These are phyloP conservation scores for Fusarium sp. DNA, from an alignment of 2,329 filamentous ascomycete species.

Conservation along the genomic window DNA sequence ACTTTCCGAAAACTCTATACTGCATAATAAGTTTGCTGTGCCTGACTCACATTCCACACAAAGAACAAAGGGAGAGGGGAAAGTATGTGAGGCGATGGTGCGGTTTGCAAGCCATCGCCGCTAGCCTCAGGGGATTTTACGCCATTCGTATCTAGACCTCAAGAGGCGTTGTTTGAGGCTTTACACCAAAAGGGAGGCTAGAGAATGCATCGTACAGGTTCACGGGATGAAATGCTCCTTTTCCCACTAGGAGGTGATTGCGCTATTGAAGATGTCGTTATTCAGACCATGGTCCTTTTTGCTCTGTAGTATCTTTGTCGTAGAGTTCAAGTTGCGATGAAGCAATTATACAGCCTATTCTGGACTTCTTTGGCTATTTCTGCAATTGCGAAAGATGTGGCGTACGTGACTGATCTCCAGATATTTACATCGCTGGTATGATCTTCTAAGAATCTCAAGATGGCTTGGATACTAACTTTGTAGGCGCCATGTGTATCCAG, in stretches of 20 bases:
- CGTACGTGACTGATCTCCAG: slow-evolving; percentile 58
- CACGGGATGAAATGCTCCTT: slow-evolving; percentile 14
- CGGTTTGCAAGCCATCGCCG: slow-evolving; percentile 32
- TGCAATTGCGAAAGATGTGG: slow-evolving; percentile 44
- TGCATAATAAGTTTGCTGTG: not conserved
- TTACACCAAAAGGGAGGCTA: slow-evolving; percentile 14
- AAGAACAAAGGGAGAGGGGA: not conserved
- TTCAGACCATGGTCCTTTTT: slow-evolving; percentile 1
- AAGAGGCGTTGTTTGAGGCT: slow-evolving; percentile 30
- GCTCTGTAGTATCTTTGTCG: not conserved
- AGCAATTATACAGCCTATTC: slow-evolving; percentile 36
- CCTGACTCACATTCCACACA: slow-evolving; percentile 18
- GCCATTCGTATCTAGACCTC: slow-evolving; percentile 33
- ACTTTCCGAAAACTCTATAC: not conserved
- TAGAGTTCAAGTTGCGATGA: slow-evolving; percentile 22
- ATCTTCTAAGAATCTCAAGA: not conserved
- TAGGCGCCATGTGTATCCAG: slow-evolving; percentile 63
- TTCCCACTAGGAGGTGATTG: not conserved
- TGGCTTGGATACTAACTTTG: slow-evolving; percentile 2
- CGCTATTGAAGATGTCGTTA: slow-evolving; percentile 9
- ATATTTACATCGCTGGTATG: slow-evolving; percentile 57
- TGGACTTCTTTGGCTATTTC: slow-evolving; percentile 15
- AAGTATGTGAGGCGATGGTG: slow-evolving; percentile 30
- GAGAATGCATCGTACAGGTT: slow-evolving; percentile 19
- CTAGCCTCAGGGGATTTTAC: slow-evolving; percentile 44